Evolutionary conservation across 2,329 filamentous ascomycete genomes (phyloP).

Genomic region (Mycosphaerella sp.): DNA sequence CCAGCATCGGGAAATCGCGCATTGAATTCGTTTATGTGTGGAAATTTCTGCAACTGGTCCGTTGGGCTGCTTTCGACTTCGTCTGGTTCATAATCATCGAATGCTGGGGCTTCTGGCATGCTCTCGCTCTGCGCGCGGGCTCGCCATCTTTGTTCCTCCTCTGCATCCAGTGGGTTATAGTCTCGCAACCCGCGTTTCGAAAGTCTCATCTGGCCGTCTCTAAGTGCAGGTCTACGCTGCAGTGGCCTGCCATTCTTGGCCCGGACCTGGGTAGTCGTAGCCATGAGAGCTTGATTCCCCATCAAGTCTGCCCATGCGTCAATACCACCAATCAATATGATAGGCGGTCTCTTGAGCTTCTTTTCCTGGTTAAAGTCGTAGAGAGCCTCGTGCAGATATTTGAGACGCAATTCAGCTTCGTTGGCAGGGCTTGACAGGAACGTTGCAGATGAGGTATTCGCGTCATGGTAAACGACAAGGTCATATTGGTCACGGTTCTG

Average conservation of each 20-base stretch:
- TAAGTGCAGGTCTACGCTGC: constrained; percentile 48
- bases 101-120: constrained; percentile 35
- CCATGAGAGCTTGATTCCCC: constrained; percentile 59
- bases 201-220: constrained; percentile 43
- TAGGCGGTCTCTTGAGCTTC: constrained; percentile 64
- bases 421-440: constrained; percentile 48
- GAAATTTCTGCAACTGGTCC: constrained; percentile 15
- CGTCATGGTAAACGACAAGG: constrained; percentile 85
- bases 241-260: constrained; percentile 47
- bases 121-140: constrained; percentile 66
- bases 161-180: constrained; percentile 66
- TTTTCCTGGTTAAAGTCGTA: constrained; percentile 77
- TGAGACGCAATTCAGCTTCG: constrained; percentile 49
- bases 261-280: constrained; percentile 50
- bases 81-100: constrained; percentile 39
- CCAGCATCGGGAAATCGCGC: constrained; percentile 71
- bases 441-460: constrained; percentile 53
- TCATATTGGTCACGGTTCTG: constrained; percentile 69
- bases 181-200: constrained; percentile 53
- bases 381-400: constrained; percentile 70
- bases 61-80: constrained; percentile 32
- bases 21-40: constrained; percentile 69
- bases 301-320: constrained; percentile 83
- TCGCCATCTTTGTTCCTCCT: constrained; percentile 77
- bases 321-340: constrained; percentile 74